phyloP scores from a whole-genome alignment of 1,139 yeast genomes.

The Zygosaccharomyces pseudobailii region DNA sequence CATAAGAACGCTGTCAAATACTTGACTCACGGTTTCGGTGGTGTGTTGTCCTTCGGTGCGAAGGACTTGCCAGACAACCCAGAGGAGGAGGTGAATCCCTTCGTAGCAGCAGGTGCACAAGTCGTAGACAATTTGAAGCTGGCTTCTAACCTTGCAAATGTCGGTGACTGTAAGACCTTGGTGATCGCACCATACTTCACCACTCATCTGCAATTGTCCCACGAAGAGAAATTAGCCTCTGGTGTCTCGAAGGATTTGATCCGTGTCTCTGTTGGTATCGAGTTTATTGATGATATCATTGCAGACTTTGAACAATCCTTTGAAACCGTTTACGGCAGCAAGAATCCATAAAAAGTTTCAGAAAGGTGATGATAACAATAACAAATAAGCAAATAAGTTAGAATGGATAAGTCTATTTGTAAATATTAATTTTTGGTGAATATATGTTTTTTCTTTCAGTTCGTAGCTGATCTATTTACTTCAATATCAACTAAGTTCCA shows the following conservation, averaged over 20 bases:
- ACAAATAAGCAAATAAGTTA: background rate
- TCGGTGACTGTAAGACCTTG: constrained; percentile 92
- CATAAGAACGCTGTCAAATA: constrained; percentile 82
- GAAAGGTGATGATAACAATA: background rate
- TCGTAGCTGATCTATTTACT: too few species aligned
- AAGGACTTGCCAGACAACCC: constrained; percentile 48
- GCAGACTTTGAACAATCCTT: constrained; percentile 83
- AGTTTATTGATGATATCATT: constrained; percentile 82
- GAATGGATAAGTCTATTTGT: background rate
- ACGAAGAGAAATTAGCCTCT: constrained; percentile 70
- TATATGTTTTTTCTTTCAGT: background rate
- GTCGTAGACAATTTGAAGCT: constrained; percentile 79
- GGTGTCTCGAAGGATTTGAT: constrained; percentile 87
- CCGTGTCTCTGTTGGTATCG: constrained; percentile 87
- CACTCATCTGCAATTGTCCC: constrained; percentile 85
- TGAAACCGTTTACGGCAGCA: constrained; percentile 43
- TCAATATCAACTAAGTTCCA: background rate
- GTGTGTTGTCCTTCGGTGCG: constrained; percentile 84
- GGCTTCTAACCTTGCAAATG: constrained; percentile 91
- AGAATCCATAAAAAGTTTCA: constrained; percentile 13
- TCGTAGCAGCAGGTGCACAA: constrained; percentile 69
- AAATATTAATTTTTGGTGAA: background rate
- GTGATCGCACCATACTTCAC: constrained; percentile 95
- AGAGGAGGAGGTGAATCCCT: constrained; percentile 46
- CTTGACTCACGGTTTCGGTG: constrained; percentile 74